These are phyloP conservation scores for Blastobotrys serpentis DNA, from an alignment of 1,139 yeast species.

Conservation along the genomic window DNA sequence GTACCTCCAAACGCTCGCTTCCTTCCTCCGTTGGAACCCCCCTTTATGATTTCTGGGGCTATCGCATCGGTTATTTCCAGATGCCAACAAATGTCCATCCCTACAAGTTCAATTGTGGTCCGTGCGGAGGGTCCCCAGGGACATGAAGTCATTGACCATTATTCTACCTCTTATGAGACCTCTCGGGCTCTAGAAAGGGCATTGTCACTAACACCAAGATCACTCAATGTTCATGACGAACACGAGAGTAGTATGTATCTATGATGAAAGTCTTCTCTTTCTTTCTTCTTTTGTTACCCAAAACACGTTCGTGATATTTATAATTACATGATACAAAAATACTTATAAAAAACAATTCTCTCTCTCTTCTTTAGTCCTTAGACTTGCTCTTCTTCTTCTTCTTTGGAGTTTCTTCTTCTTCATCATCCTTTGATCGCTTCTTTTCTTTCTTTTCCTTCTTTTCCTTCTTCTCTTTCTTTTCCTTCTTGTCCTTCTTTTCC, in stretches of 20 bases:
- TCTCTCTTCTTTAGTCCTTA: too few species aligned
- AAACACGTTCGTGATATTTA: constrained; percentile 4
- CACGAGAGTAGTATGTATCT: constrained; percentile 27
- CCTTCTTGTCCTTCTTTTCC: constrained; percentile 41
- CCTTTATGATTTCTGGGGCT: constrained; percentile 31
- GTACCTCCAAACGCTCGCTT: constrained; percentile 8
- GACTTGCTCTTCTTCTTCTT: constrained; percentile 39
- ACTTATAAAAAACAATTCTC: neutral
- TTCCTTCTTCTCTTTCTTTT: constrained; percentile 44
- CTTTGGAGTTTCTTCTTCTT: constrained; percentile 34
- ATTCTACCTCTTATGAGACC: constrained; percentile 18
- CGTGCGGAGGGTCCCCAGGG: constrained; percentile 36
- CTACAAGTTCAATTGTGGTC: constrained; percentile 29
- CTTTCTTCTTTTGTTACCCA: neutral
- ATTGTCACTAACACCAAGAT: constrained; percentile 14
- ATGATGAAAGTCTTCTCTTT: constrained; percentile 11
- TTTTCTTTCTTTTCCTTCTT: constrained; percentile 37
- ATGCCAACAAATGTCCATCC: constrained; percentile 21
- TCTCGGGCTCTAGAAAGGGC: constrained; percentile 16
- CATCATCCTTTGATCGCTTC: constrained; percentile 29
- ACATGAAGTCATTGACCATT: constrained; percentile 30
- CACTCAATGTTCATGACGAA: constrained; percentile 15
- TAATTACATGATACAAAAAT: constrained; percentile 6
- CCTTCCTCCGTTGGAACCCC: constrained; percentile 26
- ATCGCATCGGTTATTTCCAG: constrained; percentile 30